Base-by-base conservation (phyloP, 169 alveolate species). In the Plasmodium chabaudi region DNA sequence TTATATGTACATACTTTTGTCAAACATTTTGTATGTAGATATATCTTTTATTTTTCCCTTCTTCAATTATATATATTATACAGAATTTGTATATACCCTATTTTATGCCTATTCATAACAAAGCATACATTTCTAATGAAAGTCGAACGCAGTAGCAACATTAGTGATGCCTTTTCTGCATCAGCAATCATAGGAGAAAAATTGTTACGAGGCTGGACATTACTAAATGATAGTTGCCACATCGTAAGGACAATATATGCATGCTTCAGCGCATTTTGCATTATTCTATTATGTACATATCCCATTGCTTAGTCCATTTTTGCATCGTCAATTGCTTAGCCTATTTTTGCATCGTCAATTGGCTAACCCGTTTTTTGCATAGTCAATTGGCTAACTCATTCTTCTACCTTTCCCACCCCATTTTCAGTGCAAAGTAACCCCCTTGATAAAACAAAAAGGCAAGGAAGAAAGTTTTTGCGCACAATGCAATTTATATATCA, bases 141-240 rank as follows among this genome's bases (percentile, higher is more conserved):
- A 34, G 69, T 79, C 15, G 82, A 79, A 55, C 21, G 27, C 5
- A 67, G 34, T 15, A 79, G 7, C 25, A 64, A 51, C n/a, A 23
- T 34, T 6, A 34, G 9, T 19, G 72, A 65, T 23, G 63, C 84
- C 4, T 67, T 69, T 17, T 60, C 72, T 1, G 84, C 75, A 15
- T 82, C 90, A 6, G 68, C 67, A 47, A 44, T 68, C 44, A 82
- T 82, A 13, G 90, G 86, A 21, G 84, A 82, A 39, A 82, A 47
- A 60, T 49, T 82, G 9, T 34, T 82, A 57, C 90, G 69, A 19
- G 90, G 90, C 0, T 82, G 90, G 90, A 82, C 90, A 6, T 17
- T 82, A 51, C 47, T 82, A 49, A 69, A 82, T 55, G 60, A 49
- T 4, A 56, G 64, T 42, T 82, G 90, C 12, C 71, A 69, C 34